Evolutionary conservation across 2,329 filamentous ascomycete genomes (phyloP), one percentile per base, ranked within the genome.

Genomic region (Calonectria henricotiae): DNA sequence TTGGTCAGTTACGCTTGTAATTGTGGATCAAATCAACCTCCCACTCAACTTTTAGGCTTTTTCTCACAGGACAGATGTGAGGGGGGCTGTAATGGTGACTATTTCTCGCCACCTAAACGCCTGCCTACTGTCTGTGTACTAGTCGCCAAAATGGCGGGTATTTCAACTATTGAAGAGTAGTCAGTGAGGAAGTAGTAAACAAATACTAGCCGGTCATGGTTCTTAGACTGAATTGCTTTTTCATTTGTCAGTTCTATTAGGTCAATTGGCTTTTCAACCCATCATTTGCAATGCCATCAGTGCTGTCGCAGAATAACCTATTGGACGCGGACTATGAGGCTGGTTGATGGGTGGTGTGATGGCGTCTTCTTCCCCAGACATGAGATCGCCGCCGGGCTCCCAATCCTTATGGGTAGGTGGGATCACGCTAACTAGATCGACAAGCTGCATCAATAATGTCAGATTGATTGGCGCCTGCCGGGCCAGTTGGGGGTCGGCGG

Each of bases 351-450:
- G n/a, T 35, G 43, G 43, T n/a, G 37, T 55, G n/a, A 32, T 20
- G 30, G 11, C 49, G 20, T 20, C 30, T 25, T n/a, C 5, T 58
- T 58, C 51, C 51, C 32, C 51, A 12, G 51, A 51, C 30, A 15
- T 51, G 47, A 39, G 51, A 58, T 58, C 35, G 20, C 20, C 51
- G 20, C 8, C 12, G 25, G 32, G 23, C 35, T 58, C 51, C n/a
- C 35, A 32, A 17, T 37, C 17, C 51, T 23, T 5, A 17, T 37
- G 12, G 32, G 13, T 17, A 15, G 20, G 35, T 15, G 35, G 20
- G 51, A 39, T 39, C 20, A 20, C 20, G 12, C 8, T 37, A 58
- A 32, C 32, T 27, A 15, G 35, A 35, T n/a, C 20, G 11, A 58
- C 39, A 12, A 17, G 15, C 51, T 12, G 20, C 12, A 39, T 39